These are phyloP conservation scores for Ambrosiella cleistominuta DNA, from an alignment of 2,329 filamentous ascomycete genomes.

Conservation along the genomic window DNA sequence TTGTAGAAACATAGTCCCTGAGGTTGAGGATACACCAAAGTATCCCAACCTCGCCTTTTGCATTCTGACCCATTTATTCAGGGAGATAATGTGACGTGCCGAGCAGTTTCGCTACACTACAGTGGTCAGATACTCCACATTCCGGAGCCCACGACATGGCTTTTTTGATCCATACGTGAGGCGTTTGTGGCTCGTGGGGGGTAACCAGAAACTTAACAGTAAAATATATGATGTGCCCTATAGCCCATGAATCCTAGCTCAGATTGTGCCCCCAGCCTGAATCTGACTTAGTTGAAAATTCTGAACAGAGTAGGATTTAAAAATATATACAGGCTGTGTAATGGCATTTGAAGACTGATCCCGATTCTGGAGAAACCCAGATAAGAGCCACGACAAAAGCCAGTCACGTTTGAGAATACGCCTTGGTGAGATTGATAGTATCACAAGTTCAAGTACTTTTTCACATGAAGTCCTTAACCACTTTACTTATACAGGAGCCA, in stretches of 20 bases:
- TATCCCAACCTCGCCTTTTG: no score
- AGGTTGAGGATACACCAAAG: no score
- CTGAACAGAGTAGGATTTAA: no score
- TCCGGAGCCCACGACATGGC: not conserved
- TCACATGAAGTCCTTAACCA: not conserved
- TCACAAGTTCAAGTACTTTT: not conserved
- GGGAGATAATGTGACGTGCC: not conserved
- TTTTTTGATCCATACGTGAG: not conserved
- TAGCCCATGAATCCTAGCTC: no score
- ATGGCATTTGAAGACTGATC: no score
- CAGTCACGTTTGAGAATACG: not conserved
- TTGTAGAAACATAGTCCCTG: no score
- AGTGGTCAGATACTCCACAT: not conserved
- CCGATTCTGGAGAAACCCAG: not conserved
- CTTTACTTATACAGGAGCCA: not conserved
- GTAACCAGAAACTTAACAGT: not conserved
- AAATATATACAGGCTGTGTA: no score
- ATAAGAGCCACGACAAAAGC: not conserved
- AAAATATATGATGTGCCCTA: no score
- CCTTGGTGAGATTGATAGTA: no score
- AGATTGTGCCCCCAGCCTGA: no score
- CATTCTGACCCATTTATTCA: not conserved
- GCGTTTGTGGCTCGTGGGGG: not conserved
- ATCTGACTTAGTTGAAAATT: no score
- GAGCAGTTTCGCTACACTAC: not conserved